phyloP scores from a whole-genome alignment of 208 protist species.

The Trypanosoma cruzi region DNA sequence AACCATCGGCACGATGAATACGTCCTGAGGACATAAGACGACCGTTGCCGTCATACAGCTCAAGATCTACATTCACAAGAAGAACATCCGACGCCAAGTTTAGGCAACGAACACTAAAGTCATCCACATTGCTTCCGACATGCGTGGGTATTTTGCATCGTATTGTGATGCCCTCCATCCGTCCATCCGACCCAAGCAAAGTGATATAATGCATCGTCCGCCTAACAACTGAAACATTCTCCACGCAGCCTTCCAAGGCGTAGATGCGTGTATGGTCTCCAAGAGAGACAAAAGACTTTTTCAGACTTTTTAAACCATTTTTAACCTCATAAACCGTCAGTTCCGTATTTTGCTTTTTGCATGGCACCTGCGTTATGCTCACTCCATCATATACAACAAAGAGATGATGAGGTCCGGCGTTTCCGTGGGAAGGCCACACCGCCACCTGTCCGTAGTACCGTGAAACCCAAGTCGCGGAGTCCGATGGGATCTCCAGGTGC shows the following conservation, averaged over 20 bases:
- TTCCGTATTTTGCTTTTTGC: neutral
- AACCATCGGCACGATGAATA: conserved; percentile 18
- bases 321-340: neutral
- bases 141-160: conserved; percentile 19
- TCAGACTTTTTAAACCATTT: neutral
- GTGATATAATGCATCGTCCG: conserved; percentile 26
- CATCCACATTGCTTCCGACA: neutral
- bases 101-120: conserved; percentile 7
- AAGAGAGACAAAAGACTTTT: conserved; percentile 23
- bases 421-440: conserved; percentile 20
- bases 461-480: conserved; percentile 22
- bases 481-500: conserved; percentile 19
- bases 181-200: conserved; percentile 24
- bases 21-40: neutral
- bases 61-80: conserved; percentile 30
- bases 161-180: conserved; percentile 21
- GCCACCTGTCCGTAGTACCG: conserved; percentile 35
- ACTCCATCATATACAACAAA: conserved; percentile 17
- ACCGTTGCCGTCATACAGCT: conserved; percentile 21
- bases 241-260: conserved; percentile 18
- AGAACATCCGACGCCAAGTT: conserved; percentile 8
- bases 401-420: neutral
- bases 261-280: conserved; percentile 28
- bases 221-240: neutral
- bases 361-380: conserved; percentile 18